phyloP scores from a whole-genome alignment of 2,329 filamentous ascomycete genomes.

The Sclerotinia nivalis region DNA sequence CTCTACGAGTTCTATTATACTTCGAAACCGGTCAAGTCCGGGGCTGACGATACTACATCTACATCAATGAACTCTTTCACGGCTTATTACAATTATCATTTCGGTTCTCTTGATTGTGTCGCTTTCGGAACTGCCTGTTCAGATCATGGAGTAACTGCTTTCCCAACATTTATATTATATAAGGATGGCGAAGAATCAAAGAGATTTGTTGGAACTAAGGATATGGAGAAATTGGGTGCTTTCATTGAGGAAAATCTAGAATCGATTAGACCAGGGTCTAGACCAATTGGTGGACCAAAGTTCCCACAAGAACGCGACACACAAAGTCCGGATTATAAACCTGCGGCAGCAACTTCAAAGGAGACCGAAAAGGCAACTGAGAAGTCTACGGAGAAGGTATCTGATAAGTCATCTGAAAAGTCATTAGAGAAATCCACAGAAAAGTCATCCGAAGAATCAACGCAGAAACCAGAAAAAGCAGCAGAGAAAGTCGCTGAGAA shows the following conservation, averaged over 20 bases:
- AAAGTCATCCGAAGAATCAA: background rate
- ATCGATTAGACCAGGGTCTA: constrained; percentile 74
- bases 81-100: constrained; percentile 84
- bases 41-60: constrained; percentile 45
- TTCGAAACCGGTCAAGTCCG: constrained; percentile 62
- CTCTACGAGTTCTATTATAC: constrained; percentile 89
- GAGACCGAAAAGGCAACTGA: constrained; percentile 35
- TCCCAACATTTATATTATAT: constrained; percentile 77
- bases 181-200: constrained; percentile 72
- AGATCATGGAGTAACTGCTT: constrained; percentile 66
- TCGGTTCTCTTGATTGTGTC: constrained; percentile 82
- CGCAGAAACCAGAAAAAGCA: constrained; percentile 7
- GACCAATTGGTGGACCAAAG: constrained; percentile 56
- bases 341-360: constrained; percentile 22
- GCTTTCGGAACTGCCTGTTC: constrained; percentile 78
- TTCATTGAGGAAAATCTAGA: constrained; percentile 78
- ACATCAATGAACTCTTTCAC: constrained; percentile 62
- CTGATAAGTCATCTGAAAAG: background rate
- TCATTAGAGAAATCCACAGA: background rate
- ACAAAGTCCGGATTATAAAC: constrained; percentile 33
- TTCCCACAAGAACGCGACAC: constrained; percentile 72
- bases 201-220: constrained; percentile 64
- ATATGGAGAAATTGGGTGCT: constrained; percentile 64
- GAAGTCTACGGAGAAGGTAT: background rate
- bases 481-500: background rate